A percentile compares a stretch with the other conserved stretches of the same genome.
Evolutionary conservation across 441 rosid genomes (phyloP).

Genomic region (Erodium chrysanthum): DNA sequence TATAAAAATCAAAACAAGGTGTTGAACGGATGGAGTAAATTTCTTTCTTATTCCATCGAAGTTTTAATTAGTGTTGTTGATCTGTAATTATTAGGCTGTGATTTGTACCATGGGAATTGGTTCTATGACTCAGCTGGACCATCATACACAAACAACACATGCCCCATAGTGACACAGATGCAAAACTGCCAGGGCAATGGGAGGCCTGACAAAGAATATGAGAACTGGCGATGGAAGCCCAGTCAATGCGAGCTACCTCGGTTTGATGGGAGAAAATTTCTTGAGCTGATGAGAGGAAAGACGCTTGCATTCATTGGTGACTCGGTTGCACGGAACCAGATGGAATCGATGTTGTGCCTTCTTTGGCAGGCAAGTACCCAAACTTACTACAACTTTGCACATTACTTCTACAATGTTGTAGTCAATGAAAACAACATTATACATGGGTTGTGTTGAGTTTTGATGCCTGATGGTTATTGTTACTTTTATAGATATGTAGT

Average conservation of each 20-base stretch:
- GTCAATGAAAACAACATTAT: too few species aligned
- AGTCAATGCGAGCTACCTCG: conserved; percentile 73
- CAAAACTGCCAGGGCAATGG: conserved; percentile 99
- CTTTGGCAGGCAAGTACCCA: conserved; percentile 83
- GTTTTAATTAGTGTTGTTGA: conserved; percentile 13
- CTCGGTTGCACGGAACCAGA: conserved; percentile 93
- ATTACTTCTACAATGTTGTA: neutral
- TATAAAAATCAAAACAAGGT: too few species aligned
- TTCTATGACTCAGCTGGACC: conserved; percentile 70
- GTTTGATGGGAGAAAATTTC: conserved; percentile 74
- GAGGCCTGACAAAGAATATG: conserved; percentile 81
- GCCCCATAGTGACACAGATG: conserved; percentile 86
- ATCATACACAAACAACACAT: conserved; percentile 71
- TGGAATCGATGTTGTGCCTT: conserved; percentile 93
- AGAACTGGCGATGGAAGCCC: conserved; percentile 95
- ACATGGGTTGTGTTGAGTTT: neutral
- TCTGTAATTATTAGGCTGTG: conserved; percentile 44
- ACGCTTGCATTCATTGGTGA: conserved; percentile 87
- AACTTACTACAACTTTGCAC: neutral
- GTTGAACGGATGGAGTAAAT: too few species aligned
- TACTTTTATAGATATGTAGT: neutral
- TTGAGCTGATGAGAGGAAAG: conserved; percentile 85
- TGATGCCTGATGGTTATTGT: neutral
- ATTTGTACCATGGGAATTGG: conserved; percentile 75
- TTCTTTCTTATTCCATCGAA: neutral